Percentiles rank a stretch among this genome's conserved stretches.
Conservation (phyloP, 1,284 basidiomycete species). For the Gymnopus androsaceus region DNA sequence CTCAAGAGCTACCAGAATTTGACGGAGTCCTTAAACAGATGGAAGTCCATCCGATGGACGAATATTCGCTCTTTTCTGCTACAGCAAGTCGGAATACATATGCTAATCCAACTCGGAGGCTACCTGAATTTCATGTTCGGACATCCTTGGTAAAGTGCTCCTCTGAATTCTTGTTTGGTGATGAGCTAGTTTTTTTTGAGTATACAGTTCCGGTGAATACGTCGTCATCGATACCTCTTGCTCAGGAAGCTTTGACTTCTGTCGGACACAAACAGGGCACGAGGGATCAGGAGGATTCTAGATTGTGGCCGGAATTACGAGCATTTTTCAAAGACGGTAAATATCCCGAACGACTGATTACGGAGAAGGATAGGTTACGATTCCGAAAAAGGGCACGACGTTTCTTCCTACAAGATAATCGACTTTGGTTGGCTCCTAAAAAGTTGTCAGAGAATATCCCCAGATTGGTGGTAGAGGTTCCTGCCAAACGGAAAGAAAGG, state of each 20-base stretch:
- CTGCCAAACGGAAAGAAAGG: slow-evolving; percentile 13
- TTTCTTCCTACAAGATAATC: slow-evolving; percentile 21
- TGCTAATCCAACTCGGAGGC: neutral
- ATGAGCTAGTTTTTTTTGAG: neutral
- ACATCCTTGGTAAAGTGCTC: neutral
- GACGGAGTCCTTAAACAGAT: neutral
- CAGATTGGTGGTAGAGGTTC: slow-evolving; percentile 20
- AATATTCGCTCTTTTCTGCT: neutral
- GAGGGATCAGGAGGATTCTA: slow-evolving; percentile 16
- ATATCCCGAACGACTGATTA: slow-evolving; percentile 11
- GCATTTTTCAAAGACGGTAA: slow-evolving; percentile 8
- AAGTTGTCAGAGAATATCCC: slow-evolving; percentile 15
- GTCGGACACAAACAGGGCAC: neutral
- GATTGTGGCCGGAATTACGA: slow-evolving; percentile 19
- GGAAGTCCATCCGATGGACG: neutral
- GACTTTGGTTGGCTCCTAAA: slow-evolving; percentile 19
- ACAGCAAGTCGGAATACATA: neutral
- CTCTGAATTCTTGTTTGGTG: neutral
- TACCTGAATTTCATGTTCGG: neutral
- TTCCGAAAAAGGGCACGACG: slow-evolving; percentile 18
- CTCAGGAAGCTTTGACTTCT: too few species aligned
- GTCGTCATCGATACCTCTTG: neutral
- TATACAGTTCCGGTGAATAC: neutral
- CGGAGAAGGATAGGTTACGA: slow-evolving; percentile 5
- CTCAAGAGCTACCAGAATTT: neutral